phyloP scores from a whole-genome alignment of 176 grass and related monocot species.

The Musa acuminata region DNA sequence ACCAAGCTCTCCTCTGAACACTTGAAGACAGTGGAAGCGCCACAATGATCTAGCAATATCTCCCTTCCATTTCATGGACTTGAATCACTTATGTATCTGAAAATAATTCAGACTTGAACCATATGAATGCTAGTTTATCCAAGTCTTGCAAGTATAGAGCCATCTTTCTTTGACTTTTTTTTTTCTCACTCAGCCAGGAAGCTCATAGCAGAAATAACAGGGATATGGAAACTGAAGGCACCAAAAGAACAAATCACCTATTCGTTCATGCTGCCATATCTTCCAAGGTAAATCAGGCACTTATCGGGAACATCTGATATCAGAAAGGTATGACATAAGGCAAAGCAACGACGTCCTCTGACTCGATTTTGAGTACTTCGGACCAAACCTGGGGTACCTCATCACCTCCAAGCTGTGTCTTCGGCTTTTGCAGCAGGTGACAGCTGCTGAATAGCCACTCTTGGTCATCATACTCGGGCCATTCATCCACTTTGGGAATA shows the following conservation, averaged over 20 bases:
- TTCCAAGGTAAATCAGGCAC: background rate
- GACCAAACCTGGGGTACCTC: constrained; percentile 33
- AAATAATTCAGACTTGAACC: background rate
- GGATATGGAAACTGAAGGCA: background rate
- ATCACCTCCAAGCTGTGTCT: background rate
- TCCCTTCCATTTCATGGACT: background rate
- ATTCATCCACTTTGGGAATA: constrained; percentile 26
- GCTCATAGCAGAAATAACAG: constrained; percentile 8
- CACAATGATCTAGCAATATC: background rate
- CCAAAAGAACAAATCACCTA: constrained; percentile 1
- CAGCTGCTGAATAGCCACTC: constrained; percentile 32
- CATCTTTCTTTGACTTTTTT: background rate
- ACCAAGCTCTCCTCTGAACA: no score
- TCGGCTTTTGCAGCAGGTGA: constrained; percentile 18
- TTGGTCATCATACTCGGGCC: constrained; percentile 30
- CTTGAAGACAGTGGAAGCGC: no score
- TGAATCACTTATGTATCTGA: background rate
- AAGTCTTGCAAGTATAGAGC: background rate
- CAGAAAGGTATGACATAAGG: constrained; percentile 52
- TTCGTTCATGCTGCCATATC: no score
- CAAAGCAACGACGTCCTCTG: constrained; percentile 30
- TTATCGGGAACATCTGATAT: background rate
- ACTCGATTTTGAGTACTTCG: constrained; percentile 26
- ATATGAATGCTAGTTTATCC: background rate
- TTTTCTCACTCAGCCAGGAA: background rate